Base-by-base conservation (phyloP, 202 grass and related monocot species). In the Digitaria exilis region DNA sequence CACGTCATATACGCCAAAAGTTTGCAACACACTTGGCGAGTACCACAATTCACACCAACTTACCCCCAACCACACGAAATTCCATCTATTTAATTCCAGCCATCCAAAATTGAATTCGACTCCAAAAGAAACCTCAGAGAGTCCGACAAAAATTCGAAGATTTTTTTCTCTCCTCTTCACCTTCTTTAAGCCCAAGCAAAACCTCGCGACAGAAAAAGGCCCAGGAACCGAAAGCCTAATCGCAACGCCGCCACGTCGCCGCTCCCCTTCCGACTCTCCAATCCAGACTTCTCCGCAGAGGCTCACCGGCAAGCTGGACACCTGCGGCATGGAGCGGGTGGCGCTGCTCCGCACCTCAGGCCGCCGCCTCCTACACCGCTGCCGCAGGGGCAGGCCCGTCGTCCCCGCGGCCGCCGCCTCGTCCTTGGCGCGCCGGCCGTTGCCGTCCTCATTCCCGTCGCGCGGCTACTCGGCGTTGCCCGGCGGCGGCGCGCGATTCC, bases 341-440 rank as follows among this genome's bases (percentile, higher is more conserved):
- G 96, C 93, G 83, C 86, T 98, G 85, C 93, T 98, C 83, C 96
- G 93, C 89, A 85, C 93, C 56, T 90, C 89, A 71, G 89, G 76
- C 69, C 80, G 91, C 73, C 89, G 93, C 59, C 79, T 86, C 63
- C 89, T 96, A 55, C 76, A 90, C 61, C 61, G 89, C 73, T 69
- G 89, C 70, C 65, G 78, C 69, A 80, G 81, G 80, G 80, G 87
- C 69, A 80, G 83, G 60, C 19, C 85, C 29, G 68, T 90, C 28
- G 63, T 90, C 64, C 89, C 83, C 60, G 67, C 93, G 22, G 80
- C 71, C 67, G 63, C 83, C 39, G 70, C 66, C 73, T 68, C 79
- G 21, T 90, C 79, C 74, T 34, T 55, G 11, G 51, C 84, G 34
- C 43, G 50, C 60, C 79, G 78, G 30, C 5, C 25, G 48, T 29